phyloP scores from a whole-genome alignment of 805 yeast species.

The Wickerhamiella lipophila region DNA sequence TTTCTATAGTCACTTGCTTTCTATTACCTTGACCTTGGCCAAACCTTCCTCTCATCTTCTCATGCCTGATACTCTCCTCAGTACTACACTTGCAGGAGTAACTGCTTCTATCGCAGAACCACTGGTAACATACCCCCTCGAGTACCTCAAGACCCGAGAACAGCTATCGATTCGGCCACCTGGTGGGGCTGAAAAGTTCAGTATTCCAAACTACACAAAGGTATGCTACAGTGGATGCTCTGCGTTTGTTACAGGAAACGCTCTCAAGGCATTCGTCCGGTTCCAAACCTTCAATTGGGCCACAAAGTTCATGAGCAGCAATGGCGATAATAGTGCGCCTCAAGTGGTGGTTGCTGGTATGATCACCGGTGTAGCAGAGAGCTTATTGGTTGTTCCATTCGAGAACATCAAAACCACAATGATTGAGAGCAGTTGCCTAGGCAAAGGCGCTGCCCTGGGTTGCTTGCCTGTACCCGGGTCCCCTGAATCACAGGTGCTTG shows the following conservation, averaged over 20 bases:
- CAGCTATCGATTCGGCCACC: slow-evolving; percentile 26
- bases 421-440: slow-evolving; percentile 39
- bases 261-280: slow-evolving; percentile 60
- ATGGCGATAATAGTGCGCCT: slow-evolving; percentile 47
- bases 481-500: not conserved
- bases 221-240: slow-evolving; percentile 48
- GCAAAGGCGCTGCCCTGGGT: slow-evolving; percentile 24
- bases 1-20: not conserved
- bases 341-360: slow-evolving; percentile 71
- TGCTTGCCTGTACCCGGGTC: slow-evolving; percentile 27
- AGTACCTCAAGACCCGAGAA: slow-evolving; percentile 29
- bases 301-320: slow-evolving; percentile 52
- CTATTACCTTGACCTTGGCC: not conserved
- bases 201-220: slow-evolving; percentile 18
- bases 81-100: slow-evolving; percentile 30
- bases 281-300: slow-evolving; percentile 64
- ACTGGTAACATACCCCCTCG: slow-evolving; percentile 32
- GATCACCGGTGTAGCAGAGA: slow-evolving; percentile 73
- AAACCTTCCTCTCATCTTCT: not conserved
- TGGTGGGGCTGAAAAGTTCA: slow-evolving; percentile 13
- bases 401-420: slow-evolving; percentile 66
- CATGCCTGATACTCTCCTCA: slow-evolving; percentile 19
- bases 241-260: slow-evolving; percentile 62
- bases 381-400: slow-evolving; percentile 69
- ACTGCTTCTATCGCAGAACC: slow-evolving; percentile 31